phyloP scores from a whole-genome alignment of 257 asterid genomes.

The Lycium barbarum region DNA sequence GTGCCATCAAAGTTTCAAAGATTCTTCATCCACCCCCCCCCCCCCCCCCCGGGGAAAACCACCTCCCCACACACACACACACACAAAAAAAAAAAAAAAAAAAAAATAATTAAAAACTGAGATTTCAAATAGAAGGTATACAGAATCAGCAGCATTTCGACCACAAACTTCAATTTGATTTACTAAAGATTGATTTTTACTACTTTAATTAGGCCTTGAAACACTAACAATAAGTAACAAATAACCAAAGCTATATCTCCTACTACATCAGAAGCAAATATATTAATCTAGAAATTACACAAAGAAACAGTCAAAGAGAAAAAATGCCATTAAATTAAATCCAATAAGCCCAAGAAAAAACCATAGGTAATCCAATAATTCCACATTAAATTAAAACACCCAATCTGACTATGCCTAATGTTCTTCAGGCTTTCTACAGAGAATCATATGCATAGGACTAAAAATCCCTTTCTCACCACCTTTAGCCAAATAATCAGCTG shows the following conservation, averaged over 20 bases:
- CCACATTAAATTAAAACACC: slow-evolving; percentile 13
- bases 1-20: background rate
- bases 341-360: slow-evolving; percentile 35
- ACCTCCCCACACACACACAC: too few relatives aligned
- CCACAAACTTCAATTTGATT: background rate
- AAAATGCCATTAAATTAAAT: slow-evolving; percentile 40
- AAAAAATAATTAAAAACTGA: too few relatives aligned
- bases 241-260: background rate
- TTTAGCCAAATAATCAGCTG: slow-evolving; percentile 71
- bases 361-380: background rate
- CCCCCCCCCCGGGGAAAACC: too few relatives aligned
- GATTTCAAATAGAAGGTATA: background rate
- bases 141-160: background rate
- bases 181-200: background rate
- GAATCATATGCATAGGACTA: slow-evolving; percentile 83
- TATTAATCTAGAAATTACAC: background rate
- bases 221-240: background rate
- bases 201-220: background rate
- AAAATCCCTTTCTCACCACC: slow-evolving; percentile 83
- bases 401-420: slow-evolving; percentile 35
- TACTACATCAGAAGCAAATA: background rate
- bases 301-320: background rate
- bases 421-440: slow-evolving; percentile 74
- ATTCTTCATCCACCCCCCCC: background rate
- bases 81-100: too few relatives aligned